Evolutionary conservation across 2,329 filamentous ascomycete species (phyloP), one percentile per base, ranked within the genome.

Genomic region (Xylariaceae sp.): DNA sequence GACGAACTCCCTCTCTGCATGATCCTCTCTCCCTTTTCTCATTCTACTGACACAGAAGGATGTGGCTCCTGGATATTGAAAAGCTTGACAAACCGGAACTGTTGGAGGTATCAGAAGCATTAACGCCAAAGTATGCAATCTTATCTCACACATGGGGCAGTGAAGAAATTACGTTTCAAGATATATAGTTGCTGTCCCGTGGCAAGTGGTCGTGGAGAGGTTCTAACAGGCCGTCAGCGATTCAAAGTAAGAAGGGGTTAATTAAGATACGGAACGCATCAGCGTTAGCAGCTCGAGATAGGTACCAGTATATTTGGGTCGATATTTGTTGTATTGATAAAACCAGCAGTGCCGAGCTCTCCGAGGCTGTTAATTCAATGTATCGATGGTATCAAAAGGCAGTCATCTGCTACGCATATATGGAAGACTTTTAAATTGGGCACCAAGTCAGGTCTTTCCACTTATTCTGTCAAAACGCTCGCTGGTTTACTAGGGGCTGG

Each of bases 301-400:
- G 45, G n/a, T 51, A 42, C 10, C 16, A 10, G 22, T 50, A 45
- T 31, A 50, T 57, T 28, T 57, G 54, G 54, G 40, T 54, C 38
- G 51, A 54, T 33, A 57, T 48, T 1, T 57, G 54, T 41, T 57
- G 54, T 41, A 57, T 57, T 48, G 45, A 57, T 31, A 56, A 56
- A 34, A 49, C 41, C 3, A 54, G 50, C 39, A 56, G 54, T 22
- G 54, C 54, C 33, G 47, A 56, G 36, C 42, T 56, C n/a, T 56
- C 50, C 17, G 53, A 55, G 31, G 53, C 53, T 16, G 51, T 54
- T 28, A 54, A 54, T 34, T 54, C 52, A 2, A 54, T 54, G 52
- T 51, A 41, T 14, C 31, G 45, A 46, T 55, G 53, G 53, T 55
- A 55, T 16, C 18, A 49, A 33, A 43, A 47, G 16, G 49, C 53